Evolutionary conservation across 169 alveolate genomes (phyloP).

Genomic region (Plasmodium fragile): DNA sequence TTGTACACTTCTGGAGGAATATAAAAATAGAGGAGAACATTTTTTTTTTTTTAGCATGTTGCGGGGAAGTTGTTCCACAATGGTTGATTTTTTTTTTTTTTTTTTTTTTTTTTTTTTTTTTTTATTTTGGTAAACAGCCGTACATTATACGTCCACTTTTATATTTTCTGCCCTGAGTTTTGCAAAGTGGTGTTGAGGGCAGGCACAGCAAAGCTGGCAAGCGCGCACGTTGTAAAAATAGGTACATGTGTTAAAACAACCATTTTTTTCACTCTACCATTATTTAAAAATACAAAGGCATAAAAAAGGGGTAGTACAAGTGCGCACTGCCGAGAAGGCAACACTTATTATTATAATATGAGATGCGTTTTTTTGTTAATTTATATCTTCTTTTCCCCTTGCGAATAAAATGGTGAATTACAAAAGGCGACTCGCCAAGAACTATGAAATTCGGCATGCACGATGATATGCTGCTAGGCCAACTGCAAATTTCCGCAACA

Average conservation of each 20-base stretch:
- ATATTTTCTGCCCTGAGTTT: conserved; percentile 4
- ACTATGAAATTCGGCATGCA: background rate
- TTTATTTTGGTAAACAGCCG: background rate
- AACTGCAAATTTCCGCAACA: background rate
- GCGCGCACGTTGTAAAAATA: background rate
- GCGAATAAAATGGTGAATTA: background rate
- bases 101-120: conserved; percentile 2
- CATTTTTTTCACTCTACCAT: background rate
- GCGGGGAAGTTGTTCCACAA: background rate
- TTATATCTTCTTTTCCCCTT: background rate
- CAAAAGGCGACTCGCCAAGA: background rate
- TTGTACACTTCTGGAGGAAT: background rate
- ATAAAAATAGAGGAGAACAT: background rate
- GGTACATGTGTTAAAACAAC: background rate
- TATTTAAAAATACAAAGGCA: background rate
- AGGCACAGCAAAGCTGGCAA: background rate
- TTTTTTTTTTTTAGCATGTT: background rate
- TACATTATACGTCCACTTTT: conserved; percentile 18
- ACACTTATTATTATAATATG: no score
- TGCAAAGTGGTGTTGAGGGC: background rate
- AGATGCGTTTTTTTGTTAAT: background rate
- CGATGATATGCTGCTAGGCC: background rate
- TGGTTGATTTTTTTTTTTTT: background rate
- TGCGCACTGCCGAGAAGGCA: background rate
- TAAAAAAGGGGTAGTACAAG: background rate